These are phyloP conservation scores for Talaromyces proteolyticus DNA, from an alignment of 495 filamentous ascomycete species.

Conservation along the genomic window DNA sequence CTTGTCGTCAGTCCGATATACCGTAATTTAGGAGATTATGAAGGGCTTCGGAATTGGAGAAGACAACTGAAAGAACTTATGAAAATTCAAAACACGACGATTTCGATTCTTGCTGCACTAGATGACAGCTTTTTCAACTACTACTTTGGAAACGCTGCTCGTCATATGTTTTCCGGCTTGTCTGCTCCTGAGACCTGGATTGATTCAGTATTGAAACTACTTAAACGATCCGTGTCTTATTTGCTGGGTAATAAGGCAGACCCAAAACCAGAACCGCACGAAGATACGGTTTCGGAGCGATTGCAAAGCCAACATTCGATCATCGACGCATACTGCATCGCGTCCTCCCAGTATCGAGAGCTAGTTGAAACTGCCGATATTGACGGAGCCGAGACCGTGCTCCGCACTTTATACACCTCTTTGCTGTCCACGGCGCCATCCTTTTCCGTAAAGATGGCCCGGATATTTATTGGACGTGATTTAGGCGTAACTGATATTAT, in stretches of 20 bases:
- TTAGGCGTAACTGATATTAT: not conserved
- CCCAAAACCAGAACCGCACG: not conserved
- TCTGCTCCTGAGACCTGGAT: not conserved
- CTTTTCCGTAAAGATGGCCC: not conserved
- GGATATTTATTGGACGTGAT: not conserved
- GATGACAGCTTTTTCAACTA: not conserved
- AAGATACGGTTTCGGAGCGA: not conserved
- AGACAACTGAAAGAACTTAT: not conserved
- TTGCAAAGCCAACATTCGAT: not conserved
- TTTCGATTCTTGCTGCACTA: not conserved
- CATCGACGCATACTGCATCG: not conserved
- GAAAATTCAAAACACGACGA: not conserved
- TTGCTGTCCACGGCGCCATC: not conserved
- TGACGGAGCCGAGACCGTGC: not conserved
- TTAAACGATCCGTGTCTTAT: too few species aligned
- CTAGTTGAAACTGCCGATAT: not conserved
- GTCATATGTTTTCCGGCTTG: not conserved
- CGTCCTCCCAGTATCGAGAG: not conserved
- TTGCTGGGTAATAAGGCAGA: too few species aligned
- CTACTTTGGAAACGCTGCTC: not conserved
- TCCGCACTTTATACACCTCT: not conserved
- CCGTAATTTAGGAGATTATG: not conserved
- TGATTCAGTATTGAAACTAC: too few species aligned
- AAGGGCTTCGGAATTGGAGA: not conserved
- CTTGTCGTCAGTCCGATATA: not conserved